These are phyloP conservation scores for Tulasnella sp. DNA, from an alignment of 768 basidiomycete genomes.

Conservation along the genomic window DNA sequence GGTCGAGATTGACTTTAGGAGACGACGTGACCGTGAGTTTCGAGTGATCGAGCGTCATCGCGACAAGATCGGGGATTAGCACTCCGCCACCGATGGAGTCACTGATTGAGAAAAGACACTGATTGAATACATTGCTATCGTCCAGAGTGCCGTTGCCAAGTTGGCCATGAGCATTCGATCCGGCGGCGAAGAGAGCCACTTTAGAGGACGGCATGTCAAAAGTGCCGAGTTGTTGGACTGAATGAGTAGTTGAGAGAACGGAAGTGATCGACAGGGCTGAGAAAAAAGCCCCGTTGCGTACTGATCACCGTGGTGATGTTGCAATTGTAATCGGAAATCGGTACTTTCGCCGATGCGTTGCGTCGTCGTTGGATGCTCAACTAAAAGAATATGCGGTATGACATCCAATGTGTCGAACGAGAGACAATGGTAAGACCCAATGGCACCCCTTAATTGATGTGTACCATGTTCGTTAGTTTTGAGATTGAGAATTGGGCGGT, in stretches of 20 bases:
- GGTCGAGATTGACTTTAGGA: not conserved
- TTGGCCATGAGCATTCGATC: constrained; percentile 47
- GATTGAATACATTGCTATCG: constrained; percentile 35
- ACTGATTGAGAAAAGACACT: constrained; percentile 6
- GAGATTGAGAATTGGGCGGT: too few species aligned
- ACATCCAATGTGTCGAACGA: too few species aligned
- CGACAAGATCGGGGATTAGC: not conserved
- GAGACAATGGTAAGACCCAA: too few species aligned
- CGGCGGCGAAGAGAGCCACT: constrained; percentile 23
- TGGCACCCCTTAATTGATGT: too few species aligned
- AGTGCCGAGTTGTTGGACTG: not conserved
- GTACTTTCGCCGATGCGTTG: too few species aligned
- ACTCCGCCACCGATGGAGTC: too few species aligned
- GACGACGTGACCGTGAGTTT: too few species aligned
- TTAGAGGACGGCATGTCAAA: not conserved
- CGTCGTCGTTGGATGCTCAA: too few species aligned
- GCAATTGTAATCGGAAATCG: too few species aligned
- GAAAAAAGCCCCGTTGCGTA: not conserved
- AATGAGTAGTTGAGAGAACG: not conserved
- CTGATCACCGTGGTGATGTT: not conserved
- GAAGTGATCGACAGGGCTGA: not conserved
- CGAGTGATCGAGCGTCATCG: not conserved
- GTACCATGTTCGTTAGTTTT: too few species aligned
- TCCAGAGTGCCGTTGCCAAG: constrained; percentile 38
- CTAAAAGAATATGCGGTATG: too few species aligned